These are phyloP conservation scores for Kregervanrija fluxuum DNA, from an alignment of 805 yeast species.

Conservation along the genomic window DNA sequence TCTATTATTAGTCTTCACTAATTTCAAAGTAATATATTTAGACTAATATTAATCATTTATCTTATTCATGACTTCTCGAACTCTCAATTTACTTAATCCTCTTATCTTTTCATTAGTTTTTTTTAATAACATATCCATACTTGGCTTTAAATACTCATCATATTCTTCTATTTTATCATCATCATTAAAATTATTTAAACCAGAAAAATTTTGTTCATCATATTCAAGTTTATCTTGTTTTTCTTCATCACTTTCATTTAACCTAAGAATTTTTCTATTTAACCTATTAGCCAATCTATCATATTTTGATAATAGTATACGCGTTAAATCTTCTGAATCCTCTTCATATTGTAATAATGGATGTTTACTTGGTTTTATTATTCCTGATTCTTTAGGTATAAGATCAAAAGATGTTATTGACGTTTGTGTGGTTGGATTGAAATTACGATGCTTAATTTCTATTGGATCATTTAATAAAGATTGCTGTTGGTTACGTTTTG, in stretches of 20 bases:
- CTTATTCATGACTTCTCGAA: too few species aligned
- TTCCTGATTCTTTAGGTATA: too few species aligned
- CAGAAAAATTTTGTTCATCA: neutral
- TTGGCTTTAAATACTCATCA: conserved; percentile 33
- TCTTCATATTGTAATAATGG: neutral
- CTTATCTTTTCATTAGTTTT: conserved; percentile 36
- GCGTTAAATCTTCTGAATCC: conserved; percentile 2
- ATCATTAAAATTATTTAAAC: too few species aligned
- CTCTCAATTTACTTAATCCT: too few species aligned
- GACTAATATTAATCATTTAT: too few species aligned
- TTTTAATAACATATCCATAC: conserved; percentile 30
- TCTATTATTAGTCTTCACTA: too few species aligned
- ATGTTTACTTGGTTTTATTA: neutral
- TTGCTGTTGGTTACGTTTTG: neutral
- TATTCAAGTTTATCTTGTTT: neutral
- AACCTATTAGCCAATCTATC: conserved; percentile 1
- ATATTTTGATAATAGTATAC: neutral
- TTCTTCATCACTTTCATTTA: neutral
- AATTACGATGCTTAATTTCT: conserved; percentile 11
- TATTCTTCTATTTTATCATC: conserved; percentile 16
- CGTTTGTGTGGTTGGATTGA: conserved; percentile 8
- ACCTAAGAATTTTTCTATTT: neutral
- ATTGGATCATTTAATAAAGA: neutral
- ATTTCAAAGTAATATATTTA: too few species aligned
- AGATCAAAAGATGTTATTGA: conserved; percentile 11